phyloP scores from a whole-genome alignment of 1,139 yeast genomes.

The Pneumocystis sp. region DNA sequence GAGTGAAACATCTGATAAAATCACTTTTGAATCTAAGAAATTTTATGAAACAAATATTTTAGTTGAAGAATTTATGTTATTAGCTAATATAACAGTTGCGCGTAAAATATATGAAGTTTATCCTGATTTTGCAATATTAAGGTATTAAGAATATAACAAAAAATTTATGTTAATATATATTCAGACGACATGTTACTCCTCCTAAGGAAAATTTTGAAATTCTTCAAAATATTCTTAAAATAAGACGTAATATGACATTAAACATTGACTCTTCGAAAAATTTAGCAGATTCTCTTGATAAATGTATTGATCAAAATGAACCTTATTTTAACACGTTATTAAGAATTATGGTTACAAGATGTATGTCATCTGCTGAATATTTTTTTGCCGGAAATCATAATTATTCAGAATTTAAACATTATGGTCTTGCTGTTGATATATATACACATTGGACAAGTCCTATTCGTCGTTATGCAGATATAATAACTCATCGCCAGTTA shows the following conservation, averaged over 20 bases:
- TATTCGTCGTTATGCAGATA: constrained; percentile 93
- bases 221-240: constrained; percentile 74
- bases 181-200: constrained; percentile 76
- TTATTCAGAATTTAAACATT: constrained; percentile 88
- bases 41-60: constrained; percentile 81
- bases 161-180: neutral
- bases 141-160: constrained; percentile 24
- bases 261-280: constrained; percentile 79
- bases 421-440: constrained; percentile 92
- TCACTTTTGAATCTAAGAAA: constrained; percentile 84
- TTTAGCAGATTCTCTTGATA: constrained; percentile 83
- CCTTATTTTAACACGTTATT: constrained; percentile 85
- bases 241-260: constrained; percentile 57
- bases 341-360: constrained; percentile 93
- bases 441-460: constrained; percentile 98
- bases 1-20: constrained; percentile 92
- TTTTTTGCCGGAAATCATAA: constrained; percentile 88
- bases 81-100: constrained; percentile 94
- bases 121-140: constrained; percentile 96
- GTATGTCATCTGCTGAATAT: constrained; percentile 99
- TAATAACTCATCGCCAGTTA: constrained; percentile 90
- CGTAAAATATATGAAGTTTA: constrained; percentile 78
- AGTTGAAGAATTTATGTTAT: constrained; percentile 96
- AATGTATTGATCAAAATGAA: constrained; percentile 67
- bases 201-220: constrained; percentile 85